Evolutionary conservation across 2,329 filamentous ascomycete species (phyloP).

Genomic region (Intubia oerlemansii): DNA sequence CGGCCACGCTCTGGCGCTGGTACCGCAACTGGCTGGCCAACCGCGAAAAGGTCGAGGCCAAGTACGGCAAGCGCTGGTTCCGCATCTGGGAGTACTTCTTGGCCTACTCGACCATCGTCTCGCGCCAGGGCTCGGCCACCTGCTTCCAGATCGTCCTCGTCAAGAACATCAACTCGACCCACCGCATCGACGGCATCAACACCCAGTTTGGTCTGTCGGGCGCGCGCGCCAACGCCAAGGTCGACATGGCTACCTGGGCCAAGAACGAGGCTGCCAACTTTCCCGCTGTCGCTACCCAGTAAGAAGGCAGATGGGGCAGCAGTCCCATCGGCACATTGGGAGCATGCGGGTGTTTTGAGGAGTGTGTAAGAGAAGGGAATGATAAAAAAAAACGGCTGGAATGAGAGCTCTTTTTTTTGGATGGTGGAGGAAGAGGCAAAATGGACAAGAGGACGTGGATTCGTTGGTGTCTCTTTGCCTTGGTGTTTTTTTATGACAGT

Average conservation of each 20-base stretch:
- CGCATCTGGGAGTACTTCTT: constrained; percentile 90
- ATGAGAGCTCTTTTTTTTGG: too few relatives aligned
- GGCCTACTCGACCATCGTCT: constrained; percentile 64
- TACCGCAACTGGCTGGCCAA: constrained; percentile 98
- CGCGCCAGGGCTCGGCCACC: constrained; percentile 63
- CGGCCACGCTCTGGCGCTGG: constrained; percentile 91
- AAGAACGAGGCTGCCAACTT: constrained; percentile 13
- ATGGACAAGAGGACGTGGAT: too few relatives aligned
- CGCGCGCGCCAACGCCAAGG: constrained; percentile 23
- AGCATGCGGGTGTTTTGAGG: too few relatives aligned
- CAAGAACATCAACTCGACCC: constrained; percentile 78
- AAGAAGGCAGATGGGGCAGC: too few relatives aligned
- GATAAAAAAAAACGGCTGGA: too few relatives aligned
- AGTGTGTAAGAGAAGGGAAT: too few relatives aligned
- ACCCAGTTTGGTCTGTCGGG: constrained; percentile 48
- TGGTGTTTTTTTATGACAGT: too few relatives aligned
- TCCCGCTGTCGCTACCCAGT: constrained; percentile 11
- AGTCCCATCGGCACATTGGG: too few relatives aligned
- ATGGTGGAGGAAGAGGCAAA: too few relatives aligned
- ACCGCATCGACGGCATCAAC: constrained; percentile 54
- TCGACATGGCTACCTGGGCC: constrained; percentile 14
- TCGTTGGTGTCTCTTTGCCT: too few relatives aligned
- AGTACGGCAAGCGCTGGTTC: constrained; percentile 93
- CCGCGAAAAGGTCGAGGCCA: constrained; percentile 75
- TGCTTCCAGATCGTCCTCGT: constrained; percentile 75